Evolutionary conservation across 495 filamentous ascomycete genomes (phyloP).

Genomic region (Bryoglossum gracile): DNA sequence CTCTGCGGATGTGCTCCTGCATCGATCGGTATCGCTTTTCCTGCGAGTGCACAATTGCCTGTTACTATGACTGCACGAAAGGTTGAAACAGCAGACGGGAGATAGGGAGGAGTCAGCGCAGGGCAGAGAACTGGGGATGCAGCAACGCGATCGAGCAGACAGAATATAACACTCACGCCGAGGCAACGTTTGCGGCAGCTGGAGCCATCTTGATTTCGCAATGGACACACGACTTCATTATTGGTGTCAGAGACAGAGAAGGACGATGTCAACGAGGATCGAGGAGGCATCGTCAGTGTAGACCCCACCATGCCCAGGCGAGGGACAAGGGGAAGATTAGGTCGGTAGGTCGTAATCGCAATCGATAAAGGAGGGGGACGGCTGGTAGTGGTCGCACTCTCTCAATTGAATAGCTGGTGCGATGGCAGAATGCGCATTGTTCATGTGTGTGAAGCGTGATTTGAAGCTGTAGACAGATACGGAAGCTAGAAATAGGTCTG

Average conservation of each 20-base stretch:
- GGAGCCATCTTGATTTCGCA: conserved; percentile 93
- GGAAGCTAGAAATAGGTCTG: not conserved
- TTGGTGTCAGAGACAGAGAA: conserved; percentile 88
- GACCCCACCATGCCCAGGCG: conserved; percentile 44
- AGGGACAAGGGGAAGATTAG: conserved; percentile 12
- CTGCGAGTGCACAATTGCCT: conserved; percentile 40
- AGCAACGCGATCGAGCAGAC: conserved; percentile 23
- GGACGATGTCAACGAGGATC: conserved; percentile 78
- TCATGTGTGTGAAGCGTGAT: not conserved
- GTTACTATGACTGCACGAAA: conserved; percentile 25
- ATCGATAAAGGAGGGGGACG: too few species aligned
- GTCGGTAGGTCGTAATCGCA: conserved; percentile 11
- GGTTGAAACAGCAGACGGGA: conserved; percentile 13
- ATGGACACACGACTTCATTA: conserved; percentile 94
- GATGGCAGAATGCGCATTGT: conserved; percentile 10
- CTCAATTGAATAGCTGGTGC: conserved; percentile 17
- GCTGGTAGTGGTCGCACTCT: too few species aligned
- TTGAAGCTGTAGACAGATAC: not conserved
- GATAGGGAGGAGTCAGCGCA: conserved; percentile 21
- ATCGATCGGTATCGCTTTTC: conserved; percentile 98
- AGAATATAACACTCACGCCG: conserved; percentile 82
- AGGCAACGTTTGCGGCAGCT: conserved; percentile 96
- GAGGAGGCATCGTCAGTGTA: conserved; percentile 71
- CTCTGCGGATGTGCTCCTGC: conserved; percentile 98
- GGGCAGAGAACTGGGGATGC: conserved; percentile 14